Evolutionary conservation across 352 stramenopile genomes (phyloP).

Genomic region (Phytophthora ohioensis): DNA sequence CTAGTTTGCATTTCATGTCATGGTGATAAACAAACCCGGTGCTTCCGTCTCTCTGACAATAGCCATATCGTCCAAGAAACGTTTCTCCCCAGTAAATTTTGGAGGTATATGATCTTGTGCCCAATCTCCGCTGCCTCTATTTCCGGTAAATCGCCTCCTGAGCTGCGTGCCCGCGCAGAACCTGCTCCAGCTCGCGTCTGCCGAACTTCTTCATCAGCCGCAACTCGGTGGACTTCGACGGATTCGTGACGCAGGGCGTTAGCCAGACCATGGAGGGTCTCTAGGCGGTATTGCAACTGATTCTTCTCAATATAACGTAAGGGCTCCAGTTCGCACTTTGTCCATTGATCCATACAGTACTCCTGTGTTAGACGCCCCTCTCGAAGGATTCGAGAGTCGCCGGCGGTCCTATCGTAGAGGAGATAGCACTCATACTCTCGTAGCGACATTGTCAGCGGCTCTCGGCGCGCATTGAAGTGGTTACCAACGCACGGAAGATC

Average conservation of each 20-base stretch:
- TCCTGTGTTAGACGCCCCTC: constrained; percentile 5
- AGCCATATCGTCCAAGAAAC: constrained; percentile 38
- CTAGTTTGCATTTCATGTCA: constrained; percentile 63
- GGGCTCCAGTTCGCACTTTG: constrained; percentile 10
- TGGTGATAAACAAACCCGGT: constrained; percentile 59
- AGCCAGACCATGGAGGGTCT: not conserved
- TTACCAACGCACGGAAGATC: not conserved
- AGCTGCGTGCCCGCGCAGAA: not conserved
- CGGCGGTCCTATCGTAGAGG: not conserved
- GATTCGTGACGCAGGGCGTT: not conserved
- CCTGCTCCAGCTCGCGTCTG: not conserved
- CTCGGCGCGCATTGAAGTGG: not conserved
- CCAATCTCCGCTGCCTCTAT: not conserved
- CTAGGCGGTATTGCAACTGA: not conserved
- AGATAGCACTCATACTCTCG: constrained; percentile 4
- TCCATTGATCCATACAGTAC: constrained; percentile 14
- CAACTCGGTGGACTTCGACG: not conserved
- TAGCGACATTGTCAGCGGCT: constrained; percentile 10
- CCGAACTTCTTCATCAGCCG: not conserved
- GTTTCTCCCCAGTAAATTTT: not conserved
- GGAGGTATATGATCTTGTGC: not conserved
- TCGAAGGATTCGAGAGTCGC: not conserved
- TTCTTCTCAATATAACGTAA: not conserved
- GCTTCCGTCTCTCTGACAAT: constrained; percentile 46
- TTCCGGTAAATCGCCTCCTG: not conserved